phyloP scores from a whole-genome alignment of 2,329 filamentous ascomycete genomes.

The Diaporthe caulivora region DNA sequence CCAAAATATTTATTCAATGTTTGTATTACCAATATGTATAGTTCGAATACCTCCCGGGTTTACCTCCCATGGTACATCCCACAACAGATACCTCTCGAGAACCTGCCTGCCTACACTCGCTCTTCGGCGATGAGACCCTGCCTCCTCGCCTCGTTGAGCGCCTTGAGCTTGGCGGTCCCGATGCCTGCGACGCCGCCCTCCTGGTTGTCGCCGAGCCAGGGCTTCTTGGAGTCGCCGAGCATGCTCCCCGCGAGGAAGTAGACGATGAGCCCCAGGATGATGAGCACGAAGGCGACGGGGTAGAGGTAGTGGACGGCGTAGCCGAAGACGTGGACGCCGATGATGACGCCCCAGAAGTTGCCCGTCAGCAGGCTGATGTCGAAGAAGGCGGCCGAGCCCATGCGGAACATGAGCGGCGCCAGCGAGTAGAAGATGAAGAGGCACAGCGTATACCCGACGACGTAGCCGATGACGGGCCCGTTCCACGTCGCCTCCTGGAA shows the following conservation, averaged over 20 bases:
- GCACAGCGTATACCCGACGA: constrained; percentile 89
- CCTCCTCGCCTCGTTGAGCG: constrained; percentile 68
- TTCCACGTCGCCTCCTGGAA: constrained; percentile 77
- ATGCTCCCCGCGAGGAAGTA: constrained; percentile 90
- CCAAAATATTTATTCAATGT: not conserved
- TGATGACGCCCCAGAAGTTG: constrained; percentile 97
- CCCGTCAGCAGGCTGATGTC: constrained; percentile 94
- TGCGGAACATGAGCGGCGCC: constrained; percentile 88
- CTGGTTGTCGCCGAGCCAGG: constrained; percentile 92
- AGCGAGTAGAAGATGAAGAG: constrained; percentile 89
- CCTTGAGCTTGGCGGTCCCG: constrained; percentile 86
- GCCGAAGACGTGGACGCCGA: constrained; percentile 89
- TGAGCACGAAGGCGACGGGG: constrained; percentile 93
- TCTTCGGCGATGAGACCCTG: constrained; percentile 47
- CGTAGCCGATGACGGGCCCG: constrained; percentile 79
- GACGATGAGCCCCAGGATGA: constrained; percentile 85
- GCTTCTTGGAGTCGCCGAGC: constrained; percentile 91
- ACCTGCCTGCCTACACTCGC: constrained; percentile 21
- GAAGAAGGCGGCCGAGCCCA: constrained; percentile 93
- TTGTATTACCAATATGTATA: not conserved
- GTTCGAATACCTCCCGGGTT: not conserved
- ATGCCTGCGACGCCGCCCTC: constrained; percentile 83
- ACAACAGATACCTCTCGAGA: not conserved
- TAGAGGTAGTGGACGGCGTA: constrained; percentile 89
- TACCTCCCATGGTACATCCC: not conserved